phyloP scores from a whole-genome alignment of 2,329 filamentous ascomycete species.

The Venturia carpophila region DNA sequence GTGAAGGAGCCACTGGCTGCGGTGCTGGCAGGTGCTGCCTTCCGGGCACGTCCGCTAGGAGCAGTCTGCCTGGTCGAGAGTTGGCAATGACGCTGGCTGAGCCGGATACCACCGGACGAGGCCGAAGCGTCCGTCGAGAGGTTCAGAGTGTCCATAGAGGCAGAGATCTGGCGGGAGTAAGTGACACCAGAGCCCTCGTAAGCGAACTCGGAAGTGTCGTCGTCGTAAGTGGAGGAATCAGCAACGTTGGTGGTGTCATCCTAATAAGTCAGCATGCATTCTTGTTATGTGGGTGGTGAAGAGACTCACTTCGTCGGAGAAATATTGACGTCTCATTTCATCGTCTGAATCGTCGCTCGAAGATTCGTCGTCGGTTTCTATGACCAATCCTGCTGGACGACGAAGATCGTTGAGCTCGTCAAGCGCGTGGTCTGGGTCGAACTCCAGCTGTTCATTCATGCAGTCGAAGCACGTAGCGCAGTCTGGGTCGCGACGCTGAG shows the following conservation, averaged over 20 bases:
- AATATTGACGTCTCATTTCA: background rate
- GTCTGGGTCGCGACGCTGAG: constrained; percentile 40
- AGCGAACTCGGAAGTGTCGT: background rate
- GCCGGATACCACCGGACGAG: background rate
- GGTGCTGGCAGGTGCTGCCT: constrained; percentile 18
- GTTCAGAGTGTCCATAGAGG: background rate
- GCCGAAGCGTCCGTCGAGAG: background rate
- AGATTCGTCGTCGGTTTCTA: background rate
- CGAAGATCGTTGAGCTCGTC: background rate
- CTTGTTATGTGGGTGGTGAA: background rate
- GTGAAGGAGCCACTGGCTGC: background rate
- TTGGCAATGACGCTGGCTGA: background rate
- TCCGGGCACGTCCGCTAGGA: background rate
- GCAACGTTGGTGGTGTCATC: background rate
- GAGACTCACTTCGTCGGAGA: background rate
- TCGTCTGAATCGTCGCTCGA: background rate
- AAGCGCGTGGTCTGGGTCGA: constrained; percentile 24
- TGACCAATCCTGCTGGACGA: background rate
- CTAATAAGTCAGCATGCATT: constrained; percentile 1
- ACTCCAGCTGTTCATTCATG: constrained; percentile 35
- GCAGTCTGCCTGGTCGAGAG: background rate
- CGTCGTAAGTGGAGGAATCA: background rate
- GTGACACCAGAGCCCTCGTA: background rate
- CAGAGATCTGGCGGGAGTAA: background rate
- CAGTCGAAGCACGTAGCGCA: constrained; percentile 31